phyloP scores from a whole-genome alignment of 208 protist species.

The Leishmania martiniquensis region DNA sequence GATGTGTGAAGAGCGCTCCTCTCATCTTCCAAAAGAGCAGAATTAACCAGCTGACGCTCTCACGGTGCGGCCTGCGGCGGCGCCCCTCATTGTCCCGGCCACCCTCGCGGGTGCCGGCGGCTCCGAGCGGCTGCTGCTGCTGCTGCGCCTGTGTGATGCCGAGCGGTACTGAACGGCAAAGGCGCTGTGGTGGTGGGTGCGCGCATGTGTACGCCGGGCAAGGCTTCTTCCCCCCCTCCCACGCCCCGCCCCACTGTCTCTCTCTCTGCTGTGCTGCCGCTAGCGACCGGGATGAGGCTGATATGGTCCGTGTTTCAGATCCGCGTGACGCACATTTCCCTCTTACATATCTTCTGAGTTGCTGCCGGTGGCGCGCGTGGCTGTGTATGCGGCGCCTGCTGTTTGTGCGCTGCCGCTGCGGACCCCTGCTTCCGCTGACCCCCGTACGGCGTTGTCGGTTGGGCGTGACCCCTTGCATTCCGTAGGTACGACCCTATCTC shows the following conservation, averaged over 20 bases:
- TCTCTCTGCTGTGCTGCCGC: not conserved
- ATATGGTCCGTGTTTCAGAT: constrained; percentile 88
- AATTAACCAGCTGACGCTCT: constrained; percentile 47
- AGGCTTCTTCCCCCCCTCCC: not conserved
- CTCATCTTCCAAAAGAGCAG: constrained; percentile 44
- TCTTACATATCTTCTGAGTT: constrained; percentile 66
- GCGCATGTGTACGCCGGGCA: not conserved
- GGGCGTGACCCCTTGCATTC: constrained; percentile 24
- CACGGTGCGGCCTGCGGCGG: not conserved
- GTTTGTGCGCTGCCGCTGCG: not conserved
- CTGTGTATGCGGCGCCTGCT: not conserved
- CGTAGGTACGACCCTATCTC: constrained; percentile 45
- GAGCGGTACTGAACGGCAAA: constrained; percentile 31
- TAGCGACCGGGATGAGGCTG: constrained; percentile 55
- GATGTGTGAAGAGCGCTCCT: constrained; percentile 54
- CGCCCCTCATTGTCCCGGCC: not conserved
- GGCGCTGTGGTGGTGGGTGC: not conserved
- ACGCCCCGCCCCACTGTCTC: no score
- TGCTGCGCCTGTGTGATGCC: constrained; percentile 25
- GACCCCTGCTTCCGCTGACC: not conserved
- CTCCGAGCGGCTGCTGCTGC: not conserved
- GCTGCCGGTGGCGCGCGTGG: not conserved
- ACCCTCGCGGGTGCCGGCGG: constrained; percentile 11
- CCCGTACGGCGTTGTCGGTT: constrained; percentile 52
- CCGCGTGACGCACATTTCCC: constrained; percentile 55